These are phyloP conservation scores for Chlamydomonas schloesseri DNA, from an alignment of 139 green algal species.

Conservation along the genomic window DNA sequence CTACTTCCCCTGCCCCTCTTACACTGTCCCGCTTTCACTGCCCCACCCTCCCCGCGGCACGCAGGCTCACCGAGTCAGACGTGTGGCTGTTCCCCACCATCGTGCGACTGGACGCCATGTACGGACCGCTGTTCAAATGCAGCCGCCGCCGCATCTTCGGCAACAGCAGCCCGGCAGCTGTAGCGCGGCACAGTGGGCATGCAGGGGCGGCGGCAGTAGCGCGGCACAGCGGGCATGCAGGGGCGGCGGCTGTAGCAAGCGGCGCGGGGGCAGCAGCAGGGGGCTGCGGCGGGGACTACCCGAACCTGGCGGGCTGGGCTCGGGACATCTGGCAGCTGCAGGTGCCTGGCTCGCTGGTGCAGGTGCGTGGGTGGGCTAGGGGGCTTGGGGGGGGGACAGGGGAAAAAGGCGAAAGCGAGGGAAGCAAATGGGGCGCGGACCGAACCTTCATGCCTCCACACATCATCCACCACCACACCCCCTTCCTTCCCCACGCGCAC, in stretches of 20 bases:
- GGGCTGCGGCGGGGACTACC: slow-evolving; percentile 79
- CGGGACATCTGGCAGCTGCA: slow-evolving; percentile 84
- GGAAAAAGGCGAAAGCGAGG: background rate
- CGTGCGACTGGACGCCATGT: slow-evolving; percentile 84
- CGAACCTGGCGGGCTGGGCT: slow-evolving; percentile 85
- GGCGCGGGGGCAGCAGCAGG: no score
- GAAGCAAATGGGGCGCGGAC: no score
- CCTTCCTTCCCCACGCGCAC: no score
- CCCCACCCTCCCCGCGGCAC: no score
- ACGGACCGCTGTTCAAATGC: slow-evolving; percentile 93
- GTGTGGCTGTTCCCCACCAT: slow-evolving; percentile 90
- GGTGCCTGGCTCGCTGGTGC: slow-evolving; percentile 54
- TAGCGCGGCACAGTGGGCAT: background rate
- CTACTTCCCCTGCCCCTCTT: background rate
- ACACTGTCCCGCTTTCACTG: no score
- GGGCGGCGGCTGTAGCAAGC: no score
- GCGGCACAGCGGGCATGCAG: background rate
- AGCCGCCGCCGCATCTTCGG: slow-evolving; percentile 30
- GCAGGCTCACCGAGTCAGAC: slow-evolving; percentile 86
- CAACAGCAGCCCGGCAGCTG: no score
- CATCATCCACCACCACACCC: no score
- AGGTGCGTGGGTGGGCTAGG: slow-evolving; percentile 52
- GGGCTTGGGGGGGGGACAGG: background rate
- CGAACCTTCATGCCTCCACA: no score
- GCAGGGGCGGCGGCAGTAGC: no score